These are phyloP conservation scores for Boechera retrofracta DNA, from an alignment of 345 rosid genomes.

Conservation along the genomic window DNA sequence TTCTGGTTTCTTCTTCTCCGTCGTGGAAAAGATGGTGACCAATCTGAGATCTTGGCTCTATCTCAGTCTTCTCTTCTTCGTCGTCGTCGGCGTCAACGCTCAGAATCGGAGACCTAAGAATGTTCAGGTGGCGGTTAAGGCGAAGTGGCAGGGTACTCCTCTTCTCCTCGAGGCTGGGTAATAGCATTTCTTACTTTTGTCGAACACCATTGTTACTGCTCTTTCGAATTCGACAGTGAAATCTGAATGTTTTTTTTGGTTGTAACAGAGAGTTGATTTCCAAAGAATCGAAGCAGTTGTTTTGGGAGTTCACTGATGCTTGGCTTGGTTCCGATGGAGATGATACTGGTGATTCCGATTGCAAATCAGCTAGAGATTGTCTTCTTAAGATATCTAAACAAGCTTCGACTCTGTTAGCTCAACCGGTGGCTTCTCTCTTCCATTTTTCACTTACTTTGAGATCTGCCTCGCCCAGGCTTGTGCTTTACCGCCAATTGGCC, in stretches of 20 bases:
- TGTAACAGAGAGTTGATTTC: conserved; percentile 78
- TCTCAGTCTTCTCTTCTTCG: conserved; percentile 47
- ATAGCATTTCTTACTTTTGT: conserved; percentile 24
- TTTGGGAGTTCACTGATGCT: conserved; percentile 81
- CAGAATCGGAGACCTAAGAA: conserved; percentile 78
- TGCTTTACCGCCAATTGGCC: conserved; percentile 86
- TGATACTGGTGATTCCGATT: conserved; percentile 54
- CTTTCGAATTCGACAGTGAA: background rate
- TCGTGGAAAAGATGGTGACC: conserved; percentile 51
- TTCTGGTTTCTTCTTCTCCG: conserved; percentile 34
- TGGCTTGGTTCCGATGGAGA: conserved; percentile 64
- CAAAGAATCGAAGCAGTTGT: conserved; percentile 76
- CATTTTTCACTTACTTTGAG: conserved; percentile 84
- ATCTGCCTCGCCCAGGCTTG: conserved; percentile 89
- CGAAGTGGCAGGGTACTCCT: conserved; percentile 97
- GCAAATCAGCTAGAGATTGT: conserved; percentile 82
- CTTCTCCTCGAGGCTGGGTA: conserved; percentile 96
- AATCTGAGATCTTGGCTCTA: conserved; percentile 63
- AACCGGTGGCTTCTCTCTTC: conserved; percentile 66
- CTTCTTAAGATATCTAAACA: conserved; percentile 60
- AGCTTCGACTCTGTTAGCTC: conserved; percentile 59
- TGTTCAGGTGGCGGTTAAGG: conserved; percentile 84
- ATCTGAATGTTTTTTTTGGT: background rate
- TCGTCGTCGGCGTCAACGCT: conserved; percentile 53
- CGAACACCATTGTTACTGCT: conserved; percentile 25